phyloP scores from a whole-genome alignment of 108 stramenopile genomes.

The Conticribra guillardii region DNA sequence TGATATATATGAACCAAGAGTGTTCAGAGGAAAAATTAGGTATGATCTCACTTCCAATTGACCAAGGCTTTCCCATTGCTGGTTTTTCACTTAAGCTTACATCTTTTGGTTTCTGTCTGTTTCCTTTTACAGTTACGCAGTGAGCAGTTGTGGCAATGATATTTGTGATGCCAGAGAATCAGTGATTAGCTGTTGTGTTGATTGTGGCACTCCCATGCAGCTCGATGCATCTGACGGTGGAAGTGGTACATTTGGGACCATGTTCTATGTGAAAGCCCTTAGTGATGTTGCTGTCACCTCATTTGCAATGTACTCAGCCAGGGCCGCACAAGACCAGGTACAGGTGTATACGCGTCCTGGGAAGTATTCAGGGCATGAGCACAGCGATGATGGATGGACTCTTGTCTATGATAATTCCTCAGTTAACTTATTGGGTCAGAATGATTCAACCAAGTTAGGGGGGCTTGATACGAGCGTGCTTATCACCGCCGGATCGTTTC shows the following conservation, averaged over 20 bases:
- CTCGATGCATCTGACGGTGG: constrained; percentile 8
- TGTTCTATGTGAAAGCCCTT: constrained; percentile 17
- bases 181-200: background rate
- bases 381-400: constrained; percentile 2
- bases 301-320: constrained; percentile 1
- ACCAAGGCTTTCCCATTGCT: no score
- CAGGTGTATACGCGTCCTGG: constrained; percentile 15
- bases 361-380: background rate
- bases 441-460: background rate
- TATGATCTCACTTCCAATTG: constrained; percentile 8
- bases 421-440: background rate
- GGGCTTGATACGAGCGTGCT: constrained; percentile 4
- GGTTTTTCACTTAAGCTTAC: no score
- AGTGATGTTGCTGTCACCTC: constrained; percentile 3
- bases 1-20: constrained; percentile 8
- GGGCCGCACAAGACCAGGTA: background rate
- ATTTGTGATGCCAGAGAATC: constrained; percentile 5
- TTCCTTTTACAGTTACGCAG: no score
- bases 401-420: constrained; percentile 18
- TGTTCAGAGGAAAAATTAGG: constrained; percentile 8
- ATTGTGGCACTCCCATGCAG: constrained; percentile 7
- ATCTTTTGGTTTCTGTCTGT: no score
- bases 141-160: constrained; percentile 6
- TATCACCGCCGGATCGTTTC: background rate
- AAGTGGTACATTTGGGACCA: constrained; percentile 7